Conservation (phyloP, 441 rosid genomes). For the Lagerstroemia fauriei region DNA sequence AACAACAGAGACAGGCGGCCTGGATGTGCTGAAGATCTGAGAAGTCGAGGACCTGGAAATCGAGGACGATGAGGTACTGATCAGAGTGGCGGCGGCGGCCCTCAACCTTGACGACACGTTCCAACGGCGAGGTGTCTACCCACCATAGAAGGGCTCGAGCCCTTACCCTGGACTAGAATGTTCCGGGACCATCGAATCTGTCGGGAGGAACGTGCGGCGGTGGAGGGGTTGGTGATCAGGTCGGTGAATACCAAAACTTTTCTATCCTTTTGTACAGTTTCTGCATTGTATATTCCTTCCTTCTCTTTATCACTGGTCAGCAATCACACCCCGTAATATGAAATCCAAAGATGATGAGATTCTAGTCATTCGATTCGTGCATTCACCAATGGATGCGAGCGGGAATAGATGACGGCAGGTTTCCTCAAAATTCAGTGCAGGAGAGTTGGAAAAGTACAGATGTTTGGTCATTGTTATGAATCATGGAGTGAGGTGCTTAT, state of each 20-base stretch:
- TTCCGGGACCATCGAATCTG: slow-evolving; percentile 66
- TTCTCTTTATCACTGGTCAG: too few species aligned
- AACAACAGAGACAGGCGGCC: slow-evolving; percentile 61
- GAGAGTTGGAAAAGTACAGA: too few species aligned
- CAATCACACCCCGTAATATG: too few species aligned
- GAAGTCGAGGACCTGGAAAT: slow-evolving; percentile 68
- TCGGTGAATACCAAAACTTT: slow-evolving; percentile 3
- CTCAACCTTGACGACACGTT: slow-evolving; percentile 70
- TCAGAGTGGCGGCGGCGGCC: slow-evolving; percentile 71
- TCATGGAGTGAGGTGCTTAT: too few species aligned
- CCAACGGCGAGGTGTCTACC: slow-evolving; percentile 63
- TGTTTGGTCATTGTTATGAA: too few species aligned
- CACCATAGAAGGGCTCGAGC: slow-evolving; percentile 73
- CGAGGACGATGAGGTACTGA: slow-evolving; percentile 66
- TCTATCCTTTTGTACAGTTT: too few species aligned
- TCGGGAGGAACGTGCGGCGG: slow-evolving; percentile 59
- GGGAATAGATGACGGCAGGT: too few species aligned
- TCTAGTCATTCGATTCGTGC: too few species aligned
- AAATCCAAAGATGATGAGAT: too few species aligned
- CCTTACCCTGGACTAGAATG: slow-evolving; percentile 78
- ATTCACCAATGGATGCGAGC: too few species aligned
- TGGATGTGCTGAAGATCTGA: slow-evolving; percentile 67
- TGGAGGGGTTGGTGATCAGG: slow-evolving; percentile 86
- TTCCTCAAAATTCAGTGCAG: too few species aligned
- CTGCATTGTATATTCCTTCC: too few species aligned